Evolutionary conservation across 495 filamentous ascomycete genomes (phyloP), one percentile per base, ranked within the genome.

Genomic region (Aspergillus bertholletiae): DNA sequence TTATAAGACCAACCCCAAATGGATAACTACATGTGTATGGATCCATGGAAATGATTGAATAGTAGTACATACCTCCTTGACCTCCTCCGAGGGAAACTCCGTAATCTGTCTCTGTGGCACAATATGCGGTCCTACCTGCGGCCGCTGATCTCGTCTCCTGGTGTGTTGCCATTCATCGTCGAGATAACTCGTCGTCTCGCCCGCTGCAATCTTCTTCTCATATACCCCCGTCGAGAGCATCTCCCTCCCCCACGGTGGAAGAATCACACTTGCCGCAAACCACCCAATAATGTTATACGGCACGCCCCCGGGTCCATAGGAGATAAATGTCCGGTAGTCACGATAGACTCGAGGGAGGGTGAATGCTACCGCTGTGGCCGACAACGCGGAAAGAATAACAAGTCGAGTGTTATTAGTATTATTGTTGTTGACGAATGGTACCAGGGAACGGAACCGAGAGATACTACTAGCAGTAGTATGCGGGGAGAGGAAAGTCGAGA

Each of bases 251-350:
- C 71, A 67, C 0, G 70, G 70, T 26, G 64, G 57, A 28, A 68
- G 55, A 8, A 68, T 24, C n/a, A 62, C 23, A 21, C 62, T 63
- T 24, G 63, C 67, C 8, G 49, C 24, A 11, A 71, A 23, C 72
- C 72, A 75, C 17, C 72, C 70, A 28, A 72, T 18, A 2, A 63
- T 28, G 44, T 75, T 75, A 45, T 69, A 58, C 7, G 70, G 72
- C 0, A 60, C 20, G 0, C 70, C 70, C 13, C 69, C 69, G 0
- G 64, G 66, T 5, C 72, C 72, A 48, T 72, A 72, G 44, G 64
- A 65, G 2, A 61, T 44, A 49, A 65, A 75, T 27, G 52, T 56
- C 17, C 49, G 41, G 57, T 73, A 75, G 51, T 72, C 67, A 56
- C 63, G 64, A 39, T 71, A 70, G 12, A 58, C 55, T 37, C 56